Evolutionary conservation across 148 eudicot genomes (phyloP).

Genomic region (Nepenthes mirabilis): DNA sequence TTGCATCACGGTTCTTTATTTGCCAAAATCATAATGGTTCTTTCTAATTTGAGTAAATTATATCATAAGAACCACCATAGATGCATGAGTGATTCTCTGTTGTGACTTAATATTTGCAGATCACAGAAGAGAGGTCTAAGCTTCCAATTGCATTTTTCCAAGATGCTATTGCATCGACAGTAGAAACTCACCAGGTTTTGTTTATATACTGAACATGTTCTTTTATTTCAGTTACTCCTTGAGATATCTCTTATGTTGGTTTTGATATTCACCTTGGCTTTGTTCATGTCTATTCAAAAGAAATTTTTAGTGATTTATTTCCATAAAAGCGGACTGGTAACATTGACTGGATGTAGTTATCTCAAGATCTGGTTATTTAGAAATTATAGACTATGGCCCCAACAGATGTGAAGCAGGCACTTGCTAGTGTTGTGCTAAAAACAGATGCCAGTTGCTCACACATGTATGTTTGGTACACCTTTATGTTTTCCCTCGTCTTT

Average conservation of each 20-base stretch:
- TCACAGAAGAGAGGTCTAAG: constrained; percentile 46
- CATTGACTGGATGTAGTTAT: background rate
- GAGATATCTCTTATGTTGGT: background rate
- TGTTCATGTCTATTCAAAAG: too few relatives aligned
- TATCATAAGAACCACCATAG: background rate
- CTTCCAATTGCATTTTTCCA: constrained; percentile 85
- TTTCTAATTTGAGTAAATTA: background rate
- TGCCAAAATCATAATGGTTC: background rate
- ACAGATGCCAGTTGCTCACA: too few relatives aligned
- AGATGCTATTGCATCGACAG: constrained; percentile 49
- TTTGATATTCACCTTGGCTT: background rate
- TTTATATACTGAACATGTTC: background rate
- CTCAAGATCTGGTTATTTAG: background rate
- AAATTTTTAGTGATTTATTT: background rate
- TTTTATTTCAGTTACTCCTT: background rate
- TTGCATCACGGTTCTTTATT: too few relatives aligned
- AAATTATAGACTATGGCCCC: too few relatives aligned
- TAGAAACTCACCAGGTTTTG: constrained; percentile 62
- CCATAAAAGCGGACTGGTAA: too few relatives aligned
- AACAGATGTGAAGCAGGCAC: too few relatives aligned
- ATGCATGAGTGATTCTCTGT: background rate
- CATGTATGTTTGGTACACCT: too few relatives aligned
- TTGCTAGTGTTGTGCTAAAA: too few relatives aligned
- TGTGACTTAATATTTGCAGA: constrained; percentile 27
- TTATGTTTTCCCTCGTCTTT: too few relatives aligned